Evolutionary conservation across 768 basidiomycete genomes (phyloP), one percentile per base, ranked within the genome.

Genomic region (Boletus rubropictus): DNA sequence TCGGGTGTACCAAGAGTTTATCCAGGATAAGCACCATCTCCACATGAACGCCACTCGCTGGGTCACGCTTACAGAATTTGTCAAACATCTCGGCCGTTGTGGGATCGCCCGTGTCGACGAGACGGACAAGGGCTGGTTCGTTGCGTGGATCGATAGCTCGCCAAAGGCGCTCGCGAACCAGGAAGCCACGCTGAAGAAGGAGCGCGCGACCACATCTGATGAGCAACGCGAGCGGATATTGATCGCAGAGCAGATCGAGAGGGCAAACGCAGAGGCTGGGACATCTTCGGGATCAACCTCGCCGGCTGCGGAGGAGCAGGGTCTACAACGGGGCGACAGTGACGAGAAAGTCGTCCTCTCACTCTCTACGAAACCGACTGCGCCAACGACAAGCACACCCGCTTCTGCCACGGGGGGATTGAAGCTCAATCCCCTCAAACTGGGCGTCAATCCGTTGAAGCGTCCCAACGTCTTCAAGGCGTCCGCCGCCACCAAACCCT

Each of bases 41-140:
- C 96, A 99, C 72, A 99, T 99, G 96, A 99, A 99, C 68, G 71
- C 94, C 6, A 98, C 96, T 12, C 84, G 90, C 40, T 99, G 95
- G 93, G 90, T 97, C 24, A 96, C 96, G 11, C 77, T 98, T 59
- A 89, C 90, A n/a, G 95, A 95, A 65, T 99, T 98, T 55, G 75
- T 79, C 55, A 93, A 95, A 67, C 81, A 92, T 57, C 75, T 99
- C 25, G 94, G 95, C 2, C 75, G 90, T 31, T 71, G 75, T 2
- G 94, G 96, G 28, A 74, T 96, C 46, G 89, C 86, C 5, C 80
- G 89, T 54, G 96, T 96, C 22, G 96, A 98, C 62, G 95, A 98
- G 71, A 97, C 92, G 37, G 96, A 98, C 70, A 96, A 99, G 71
- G 96, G 96, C 1, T 93, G 89, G 84, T 99, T 94, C 66, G 77